phyloP scores from a whole-genome alignment of 2,329 filamentous ascomycete genomes.

The Fusarium camptoceras region DNA sequence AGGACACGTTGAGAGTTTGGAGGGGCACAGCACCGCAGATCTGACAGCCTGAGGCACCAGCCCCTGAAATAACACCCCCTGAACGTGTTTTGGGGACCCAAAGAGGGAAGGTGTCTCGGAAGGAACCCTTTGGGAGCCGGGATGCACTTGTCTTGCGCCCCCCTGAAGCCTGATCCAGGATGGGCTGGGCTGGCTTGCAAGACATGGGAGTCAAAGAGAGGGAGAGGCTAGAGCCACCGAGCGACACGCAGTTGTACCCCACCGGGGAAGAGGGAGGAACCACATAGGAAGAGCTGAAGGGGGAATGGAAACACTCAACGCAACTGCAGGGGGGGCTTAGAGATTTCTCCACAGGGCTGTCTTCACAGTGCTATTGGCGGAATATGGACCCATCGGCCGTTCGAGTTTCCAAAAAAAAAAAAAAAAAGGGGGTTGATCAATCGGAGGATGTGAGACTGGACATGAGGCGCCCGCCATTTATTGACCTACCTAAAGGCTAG shows the following conservation, averaged over 20 bases:
- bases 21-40: slow-evolving; percentile 18
- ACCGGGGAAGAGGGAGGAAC: slow-evolving; percentile 1
- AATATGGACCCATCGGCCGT: slow-evolving; percentile 28
- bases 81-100: slow-evolving; percentile 17
- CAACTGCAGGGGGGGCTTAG: slow-evolving; percentile 35
- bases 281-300: slow-evolving; percentile 25
- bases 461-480: slow-evolving; percentile 8
- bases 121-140: slow-evolving; percentile 30
- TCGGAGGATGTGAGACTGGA: slow-evolving; percentile 29
- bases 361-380: slow-evolving; percentile 29
- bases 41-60: slow-evolving; percentile 48
- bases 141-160: slow-evolving; percentile 14
- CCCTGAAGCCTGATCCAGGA: slow-evolving; percentile 2
- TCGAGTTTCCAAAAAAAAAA: slow-evolving; percentile 43
- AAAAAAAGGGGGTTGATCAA: slow-evolving; percentile 42
- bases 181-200: slow-evolving; percentile 36
- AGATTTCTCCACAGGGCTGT: slow-evolving; percentile 7
- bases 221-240: slow-evolving; percentile 22
- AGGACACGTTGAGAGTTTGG: slow-evolving; percentile 49
- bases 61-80: slow-evolving; percentile 38
- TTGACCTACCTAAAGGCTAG: slow-evolving; percentile 16
- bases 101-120: slow-evolving; percentile 31
- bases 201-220: slow-evolving; percentile 9
- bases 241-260: slow-evolving; percentile 16
- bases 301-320: slow-evolving; percentile 28